Evolutionary conservation across 2,329 filamentous ascomycete genomes (phyloP).

Genomic region (Pyrenophora teres): DNA sequence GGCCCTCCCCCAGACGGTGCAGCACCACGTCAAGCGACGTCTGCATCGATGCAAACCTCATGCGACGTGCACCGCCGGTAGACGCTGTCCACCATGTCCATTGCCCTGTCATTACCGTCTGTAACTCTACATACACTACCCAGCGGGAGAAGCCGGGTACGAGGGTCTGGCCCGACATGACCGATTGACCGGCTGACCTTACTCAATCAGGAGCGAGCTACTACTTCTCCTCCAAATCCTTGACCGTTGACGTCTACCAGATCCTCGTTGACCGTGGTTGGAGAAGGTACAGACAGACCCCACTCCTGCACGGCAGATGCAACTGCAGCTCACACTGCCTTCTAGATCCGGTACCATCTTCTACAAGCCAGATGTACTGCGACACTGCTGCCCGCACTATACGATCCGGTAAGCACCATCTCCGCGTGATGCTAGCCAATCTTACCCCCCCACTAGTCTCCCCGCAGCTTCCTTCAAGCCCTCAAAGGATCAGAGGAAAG

Average conservation of each 20-base stretch:
- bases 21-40: slow-evolving; percentile 22
- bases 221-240: slow-evolving; percentile 65
- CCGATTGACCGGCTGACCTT: slow-evolving; percentile 31
- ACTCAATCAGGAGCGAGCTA: slow-evolving; percentile 69
- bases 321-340: slow-evolving; percentile 10
- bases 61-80: neutral
- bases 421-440: neutral
- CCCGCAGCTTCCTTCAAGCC: slow-evolving; percentile 69
- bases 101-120: neutral
- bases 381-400: slow-evolving; percentile 91
- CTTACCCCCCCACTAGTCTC: slow-evolving; percentile 54
- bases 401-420: slow-evolving; percentile 62
- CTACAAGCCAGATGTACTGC: slow-evolving; percentile 77
- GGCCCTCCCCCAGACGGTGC: slow-evolving; percentile 20
- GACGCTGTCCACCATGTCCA: too few relatives aligned
- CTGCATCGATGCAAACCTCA: neutral
- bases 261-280: slow-evolving; percentile 73
- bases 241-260: slow-evolving; percentile 73
- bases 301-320: slow-evolving; percentile 8
- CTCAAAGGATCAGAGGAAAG: slow-evolving; percentile 73
- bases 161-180: slow-evolving; percentile 6
- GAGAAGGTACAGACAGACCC: slow-evolving; percentile 68
- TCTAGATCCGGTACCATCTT: slow-evolving; percentile 62
- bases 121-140: neutral
- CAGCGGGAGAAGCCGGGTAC: slow-evolving; percentile 18